A percentile compares a stretch with the other conserved stretches of the same genome.
phyloP scores from a whole-genome alignment of 1,139 yeast genomes.

The Blastobotrys ciferrii region DNA sequence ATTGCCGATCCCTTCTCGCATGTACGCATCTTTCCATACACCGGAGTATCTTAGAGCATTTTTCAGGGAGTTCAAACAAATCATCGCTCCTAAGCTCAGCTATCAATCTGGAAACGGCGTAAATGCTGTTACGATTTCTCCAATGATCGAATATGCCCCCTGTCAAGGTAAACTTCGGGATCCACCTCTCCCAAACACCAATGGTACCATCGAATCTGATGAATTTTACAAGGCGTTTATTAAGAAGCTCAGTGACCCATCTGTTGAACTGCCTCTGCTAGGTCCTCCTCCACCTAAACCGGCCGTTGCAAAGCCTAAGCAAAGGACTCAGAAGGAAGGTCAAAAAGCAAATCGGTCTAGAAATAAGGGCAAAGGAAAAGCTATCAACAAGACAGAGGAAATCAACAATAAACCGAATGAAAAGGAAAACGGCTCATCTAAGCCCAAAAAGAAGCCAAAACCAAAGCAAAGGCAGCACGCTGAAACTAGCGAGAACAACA shows the following conservation, averaged over 20 bases:
- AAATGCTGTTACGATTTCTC: constrained; percentile 11
- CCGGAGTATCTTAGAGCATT: constrained; percentile 19
- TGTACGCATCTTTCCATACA: constrained; percentile 24
- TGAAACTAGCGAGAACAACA: constrained; percentile 3
- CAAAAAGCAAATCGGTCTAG: constrained; percentile 15
- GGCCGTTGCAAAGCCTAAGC: constrained; percentile 11
- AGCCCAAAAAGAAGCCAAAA: not conserved
- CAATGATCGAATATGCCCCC: constrained; percentile 30
- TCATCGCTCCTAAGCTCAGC: constrained; percentile 13
- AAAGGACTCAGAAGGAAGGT: constrained; percentile 18
- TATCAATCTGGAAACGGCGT: constrained; percentile 15
- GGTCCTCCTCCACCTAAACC: constrained; percentile 7
- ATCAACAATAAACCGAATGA: not conserved
- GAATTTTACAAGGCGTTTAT: constrained; percentile 22
- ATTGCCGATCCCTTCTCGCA: constrained; percentile 21
- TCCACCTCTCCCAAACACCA: constrained; percentile 14
- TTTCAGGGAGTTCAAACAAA: constrained; percentile 19
- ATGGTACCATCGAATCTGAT: constrained; percentile 25
- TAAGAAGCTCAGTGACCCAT: constrained; percentile 17
- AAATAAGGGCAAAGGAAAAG: constrained; percentile 12
- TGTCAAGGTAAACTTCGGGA: constrained; percentile 20
- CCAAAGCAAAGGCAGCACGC: not conserved
- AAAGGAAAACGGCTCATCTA: not conserved
- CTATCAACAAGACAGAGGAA: constrained; percentile 9
- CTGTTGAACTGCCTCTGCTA: constrained; percentile 18